phyloP scores from a whole-genome alignment of 768 basidiomycete species.

The Cyclocybe aegerita region DNA sequence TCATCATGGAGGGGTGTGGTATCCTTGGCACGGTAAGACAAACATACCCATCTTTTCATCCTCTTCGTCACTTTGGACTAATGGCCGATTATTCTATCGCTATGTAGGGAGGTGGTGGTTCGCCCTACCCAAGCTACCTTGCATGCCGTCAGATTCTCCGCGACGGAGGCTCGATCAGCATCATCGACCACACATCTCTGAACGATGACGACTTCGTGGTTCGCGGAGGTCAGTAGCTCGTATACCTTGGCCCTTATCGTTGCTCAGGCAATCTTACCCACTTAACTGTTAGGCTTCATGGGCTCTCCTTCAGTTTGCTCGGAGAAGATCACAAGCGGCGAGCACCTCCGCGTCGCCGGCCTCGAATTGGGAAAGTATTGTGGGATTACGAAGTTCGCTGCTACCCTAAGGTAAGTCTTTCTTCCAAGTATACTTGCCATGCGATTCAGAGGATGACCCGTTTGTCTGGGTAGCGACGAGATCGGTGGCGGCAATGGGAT shows the following conservation, averaged over 20 bases:
- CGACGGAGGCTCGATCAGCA: conserved; percentile 42
- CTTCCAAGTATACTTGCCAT: neutral
- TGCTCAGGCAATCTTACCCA: neutral
- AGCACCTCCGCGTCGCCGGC: conserved; percentile 23
- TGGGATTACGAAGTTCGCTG: conserved; percentile 26
- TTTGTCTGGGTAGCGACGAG: conserved; percentile 26
- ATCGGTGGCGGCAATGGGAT: conserved; percentile 48
- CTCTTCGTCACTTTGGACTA: neutral
- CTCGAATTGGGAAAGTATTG: conserved; percentile 28
- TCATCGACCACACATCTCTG: conserved; percentile 44
- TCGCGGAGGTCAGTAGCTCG: conserved; percentile 21
- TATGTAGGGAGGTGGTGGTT: conserved; percentile 56
- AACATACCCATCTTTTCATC: too few relatives aligned
- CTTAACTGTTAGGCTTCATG: conserved; percentile 27
- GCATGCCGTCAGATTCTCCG: conserved; percentile 53
- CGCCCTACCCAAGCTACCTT: conserved; percentile 51
- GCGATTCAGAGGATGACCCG: too few relatives aligned
- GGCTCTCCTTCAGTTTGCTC: conserved; percentile 37
- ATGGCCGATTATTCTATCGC: neutral
- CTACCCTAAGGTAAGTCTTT: conserved; percentile 26
- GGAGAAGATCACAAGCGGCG: conserved; percentile 23
- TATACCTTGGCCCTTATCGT: neutral
- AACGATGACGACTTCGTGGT: conserved; percentile 36
- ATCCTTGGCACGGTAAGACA: conserved; percentile 47
- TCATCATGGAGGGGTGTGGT: conserved; percentile 63